Percentiles rank a stretch among this genome's conserved stretches.
Conservation (phyloP, 2,329 filamentous ascomycete species). For the Monilinia aucupariae region DNA sequence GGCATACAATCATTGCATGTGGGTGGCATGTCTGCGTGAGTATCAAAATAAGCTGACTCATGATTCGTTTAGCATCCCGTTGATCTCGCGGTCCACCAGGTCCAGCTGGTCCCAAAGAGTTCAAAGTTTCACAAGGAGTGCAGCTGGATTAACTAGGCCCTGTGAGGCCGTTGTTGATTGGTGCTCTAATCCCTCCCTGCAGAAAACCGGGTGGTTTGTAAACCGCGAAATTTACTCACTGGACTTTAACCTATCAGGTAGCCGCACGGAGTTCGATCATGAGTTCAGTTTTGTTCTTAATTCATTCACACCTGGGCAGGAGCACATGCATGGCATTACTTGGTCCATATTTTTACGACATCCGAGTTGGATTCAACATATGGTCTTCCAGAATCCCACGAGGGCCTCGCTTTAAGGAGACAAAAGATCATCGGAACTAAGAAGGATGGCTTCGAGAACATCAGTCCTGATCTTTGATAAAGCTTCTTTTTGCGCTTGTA, state of each 20-base stretch:
- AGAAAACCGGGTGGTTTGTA: not conserved
- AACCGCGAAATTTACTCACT: not conserved
- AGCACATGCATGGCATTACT: not conserved
- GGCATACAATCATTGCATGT: no score
- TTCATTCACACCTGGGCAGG: not conserved
- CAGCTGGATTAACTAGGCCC: slow-evolving; percentile 1
- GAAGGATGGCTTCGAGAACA: not conserved
- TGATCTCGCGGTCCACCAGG: not conserved
- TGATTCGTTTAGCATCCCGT: no score
- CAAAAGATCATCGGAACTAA: not conserved
- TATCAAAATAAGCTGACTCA: not conserved
- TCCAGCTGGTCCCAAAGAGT: no score
- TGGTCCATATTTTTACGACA: not conserved
- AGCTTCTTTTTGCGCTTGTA: not conserved
- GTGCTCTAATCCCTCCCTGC: not conserved
- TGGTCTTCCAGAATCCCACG: not conserved
- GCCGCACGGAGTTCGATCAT: no score
- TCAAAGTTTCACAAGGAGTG: not conserved
- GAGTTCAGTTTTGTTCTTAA: not conserved
- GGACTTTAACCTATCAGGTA: no score
- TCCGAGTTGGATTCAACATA: not conserved
- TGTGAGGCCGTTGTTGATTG: not conserved
- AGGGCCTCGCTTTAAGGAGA: not conserved
- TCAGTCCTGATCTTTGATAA: not conserved
- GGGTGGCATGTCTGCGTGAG: not conserved